phyloP scores from a whole-genome alignment of 257 asterid species.

The Solanum paucissectum region DNA sequence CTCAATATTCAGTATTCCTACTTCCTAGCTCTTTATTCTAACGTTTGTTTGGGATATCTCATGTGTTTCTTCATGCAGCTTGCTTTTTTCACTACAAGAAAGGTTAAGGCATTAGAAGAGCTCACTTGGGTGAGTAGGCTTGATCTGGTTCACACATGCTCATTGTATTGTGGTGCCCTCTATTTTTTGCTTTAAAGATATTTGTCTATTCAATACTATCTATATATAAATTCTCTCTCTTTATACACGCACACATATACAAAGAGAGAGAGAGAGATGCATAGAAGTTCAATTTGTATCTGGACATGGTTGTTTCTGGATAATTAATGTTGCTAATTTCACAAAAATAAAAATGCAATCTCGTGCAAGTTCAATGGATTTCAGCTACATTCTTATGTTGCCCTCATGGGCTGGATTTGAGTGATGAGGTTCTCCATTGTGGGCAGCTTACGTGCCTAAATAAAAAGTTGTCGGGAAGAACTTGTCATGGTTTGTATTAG shows the following conservation, averaged over 20 bases:
- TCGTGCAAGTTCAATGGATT: background rate
- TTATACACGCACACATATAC: background rate
- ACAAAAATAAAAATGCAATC: background rate
- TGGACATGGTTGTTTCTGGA: background rate
- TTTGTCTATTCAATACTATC: background rate
- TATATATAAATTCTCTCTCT: background rate
- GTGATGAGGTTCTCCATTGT: background rate
- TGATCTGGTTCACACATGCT: background rate
- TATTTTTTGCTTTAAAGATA: background rate
- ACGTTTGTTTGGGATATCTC: background rate
- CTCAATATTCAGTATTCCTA: background rate
- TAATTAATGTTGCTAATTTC: background rate
- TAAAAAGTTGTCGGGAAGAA: background rate
- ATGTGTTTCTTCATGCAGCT: slow-evolving; percentile 42
- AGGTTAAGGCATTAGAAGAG: slow-evolving; percentile 82
- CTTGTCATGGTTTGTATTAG: background rate
- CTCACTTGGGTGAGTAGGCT: slow-evolving; percentile 75
- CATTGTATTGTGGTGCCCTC: background rate
- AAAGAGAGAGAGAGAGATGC: background rate
- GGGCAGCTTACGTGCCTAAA: background rate
- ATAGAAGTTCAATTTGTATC: background rate
- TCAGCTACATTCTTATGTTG: background rate
- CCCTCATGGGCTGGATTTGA: background rate
- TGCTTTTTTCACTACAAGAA: slow-evolving; percentile 77
- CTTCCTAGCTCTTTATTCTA: slow-evolving; percentile 2